Evolutionary conservation across 768 basidiomycete genomes (phyloP).

Genomic region (Collybia sordida): DNA sequence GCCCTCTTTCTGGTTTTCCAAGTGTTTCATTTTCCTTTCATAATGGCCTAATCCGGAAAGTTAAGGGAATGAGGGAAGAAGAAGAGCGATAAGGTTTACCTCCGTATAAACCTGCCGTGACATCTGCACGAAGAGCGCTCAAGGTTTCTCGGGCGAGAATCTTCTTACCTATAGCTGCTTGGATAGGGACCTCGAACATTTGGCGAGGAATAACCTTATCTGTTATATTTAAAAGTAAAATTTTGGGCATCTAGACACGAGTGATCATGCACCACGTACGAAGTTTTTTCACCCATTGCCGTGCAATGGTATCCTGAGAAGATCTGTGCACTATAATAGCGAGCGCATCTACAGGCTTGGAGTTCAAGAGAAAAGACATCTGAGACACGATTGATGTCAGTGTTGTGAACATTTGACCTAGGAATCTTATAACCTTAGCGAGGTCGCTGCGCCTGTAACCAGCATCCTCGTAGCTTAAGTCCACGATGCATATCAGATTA

Average conservation of each 20-base stretch:
- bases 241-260: background rate
- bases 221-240: slow-evolving; percentile 23
- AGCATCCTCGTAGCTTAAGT: slow-evolving; percentile 85
- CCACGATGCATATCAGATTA: background rate
- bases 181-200: slow-evolving; percentile 93
- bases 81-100: slow-evolving; percentile 37
- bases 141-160: slow-evolving; percentile 89
- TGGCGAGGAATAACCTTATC: slow-evolving; percentile 93
- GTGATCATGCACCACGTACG: slow-evolving; percentile 49
- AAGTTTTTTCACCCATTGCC: slow-evolving; percentile 89
- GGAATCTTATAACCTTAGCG: slow-evolving; percentile 61
- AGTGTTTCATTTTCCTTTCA: slow-evolving; percentile 88
- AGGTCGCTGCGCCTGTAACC: slow-evolving; percentile 83
- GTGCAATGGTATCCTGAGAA: slow-evolving; percentile 69
- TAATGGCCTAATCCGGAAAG: slow-evolving; percentile 63
- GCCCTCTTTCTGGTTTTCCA: slow-evolving; percentile 90
- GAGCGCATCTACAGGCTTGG: slow-evolving; percentile 88
- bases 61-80: background rate
- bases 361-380: slow-evolving; percentile 91
- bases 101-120: slow-evolving; percentile 92
- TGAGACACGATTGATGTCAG: slow-evolving; percentile 24
- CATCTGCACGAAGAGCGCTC: slow-evolving; percentile 84
- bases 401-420: background rate
- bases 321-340: slow-evolving; percentile 90
- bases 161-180: slow-evolving; percentile 85